phyloP scores from a whole-genome alignment of 2,329 filamentous ascomycete genomes.

The Penicillium sp. region DNA sequence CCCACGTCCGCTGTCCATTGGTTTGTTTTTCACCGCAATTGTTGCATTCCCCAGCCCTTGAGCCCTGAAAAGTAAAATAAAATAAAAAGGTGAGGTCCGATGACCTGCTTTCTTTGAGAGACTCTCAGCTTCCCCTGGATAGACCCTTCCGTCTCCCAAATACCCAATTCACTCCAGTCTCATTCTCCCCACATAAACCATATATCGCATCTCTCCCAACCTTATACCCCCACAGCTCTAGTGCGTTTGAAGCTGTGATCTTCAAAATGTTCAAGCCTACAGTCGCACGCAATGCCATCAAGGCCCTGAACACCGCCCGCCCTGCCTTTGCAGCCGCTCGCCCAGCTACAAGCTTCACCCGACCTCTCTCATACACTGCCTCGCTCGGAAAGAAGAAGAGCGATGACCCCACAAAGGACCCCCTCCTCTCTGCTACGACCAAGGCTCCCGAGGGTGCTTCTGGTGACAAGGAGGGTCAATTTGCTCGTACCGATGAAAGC shows the following conservation, averaged over 20 bases:
- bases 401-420: conserved; percentile 27
- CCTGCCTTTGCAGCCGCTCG: conserved; percentile 9
- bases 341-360: conserved; percentile 20
- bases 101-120: neutral
- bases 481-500: conserved; percentile 75
- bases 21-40: conserved; percentile 11
- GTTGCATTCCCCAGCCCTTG: conserved; percentile 8
- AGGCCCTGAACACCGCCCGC: conserved; percentile 17
- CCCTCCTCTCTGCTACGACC: conserved; percentile 27
- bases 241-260: neutral
- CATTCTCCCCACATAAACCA: too few species aligned
- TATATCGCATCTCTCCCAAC: neutral
- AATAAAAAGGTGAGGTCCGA: neutral
- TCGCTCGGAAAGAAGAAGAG: conserved; percentile 27
- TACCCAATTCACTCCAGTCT: neutral
- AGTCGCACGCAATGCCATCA: conserved; percentile 27
- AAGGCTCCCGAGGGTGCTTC: conserved; percentile 32
- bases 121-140: neutral
- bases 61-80: neutral
- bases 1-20: conserved; percentile 2
- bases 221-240: neutral
- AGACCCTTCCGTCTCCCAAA: neutral
- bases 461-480: conserved; percentile 59
- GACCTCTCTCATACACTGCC: conserved; percentile 33
- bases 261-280: conserved; percentile 31